These are phyloP conservation scores for Zoysia matrella DNA, from an alignment of 202 grass and related monocot species.

Conservation along the genomic window DNA sequence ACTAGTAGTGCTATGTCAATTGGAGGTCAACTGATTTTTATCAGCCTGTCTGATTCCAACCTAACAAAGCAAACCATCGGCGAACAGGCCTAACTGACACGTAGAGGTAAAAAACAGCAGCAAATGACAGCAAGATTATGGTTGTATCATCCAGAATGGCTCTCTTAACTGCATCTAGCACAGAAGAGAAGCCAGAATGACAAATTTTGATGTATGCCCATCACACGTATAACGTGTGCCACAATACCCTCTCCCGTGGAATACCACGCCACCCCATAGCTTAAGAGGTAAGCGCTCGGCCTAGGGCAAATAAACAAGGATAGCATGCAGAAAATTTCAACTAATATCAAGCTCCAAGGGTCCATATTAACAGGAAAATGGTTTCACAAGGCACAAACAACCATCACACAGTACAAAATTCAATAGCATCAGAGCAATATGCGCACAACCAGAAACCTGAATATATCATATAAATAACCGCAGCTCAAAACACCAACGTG, in stretches of 20 bases:
- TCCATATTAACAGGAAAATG: background rate
- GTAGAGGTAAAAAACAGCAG: background rate
- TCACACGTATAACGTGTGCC: no score
- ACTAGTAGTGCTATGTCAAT: no score
- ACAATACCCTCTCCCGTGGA: no score
- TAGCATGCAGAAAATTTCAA: background rate
- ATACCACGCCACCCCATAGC: no score
- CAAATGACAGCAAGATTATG: background rate
- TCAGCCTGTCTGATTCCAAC: no score
- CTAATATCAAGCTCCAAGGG: background rate
- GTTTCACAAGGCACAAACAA: background rate
- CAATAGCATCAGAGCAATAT: background rate
- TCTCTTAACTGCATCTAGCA: conserved; percentile 39
- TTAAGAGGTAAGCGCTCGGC: no score
- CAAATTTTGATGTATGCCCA: no score
- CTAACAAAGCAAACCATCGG: no score
- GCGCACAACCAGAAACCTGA: background rate
- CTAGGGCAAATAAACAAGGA: no score
- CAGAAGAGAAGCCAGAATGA: conserved; percentile 17
- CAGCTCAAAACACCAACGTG: background rate
- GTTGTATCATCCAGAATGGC: conserved; percentile 50
- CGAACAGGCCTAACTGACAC: no score
- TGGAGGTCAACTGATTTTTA: no score
- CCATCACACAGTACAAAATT: background rate
- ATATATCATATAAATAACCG: background rate